These are phyloP conservation scores for Globisporangium splendens DNA, from an alignment of 352 stramenopile species.

Conservation along the genomic window DNA sequence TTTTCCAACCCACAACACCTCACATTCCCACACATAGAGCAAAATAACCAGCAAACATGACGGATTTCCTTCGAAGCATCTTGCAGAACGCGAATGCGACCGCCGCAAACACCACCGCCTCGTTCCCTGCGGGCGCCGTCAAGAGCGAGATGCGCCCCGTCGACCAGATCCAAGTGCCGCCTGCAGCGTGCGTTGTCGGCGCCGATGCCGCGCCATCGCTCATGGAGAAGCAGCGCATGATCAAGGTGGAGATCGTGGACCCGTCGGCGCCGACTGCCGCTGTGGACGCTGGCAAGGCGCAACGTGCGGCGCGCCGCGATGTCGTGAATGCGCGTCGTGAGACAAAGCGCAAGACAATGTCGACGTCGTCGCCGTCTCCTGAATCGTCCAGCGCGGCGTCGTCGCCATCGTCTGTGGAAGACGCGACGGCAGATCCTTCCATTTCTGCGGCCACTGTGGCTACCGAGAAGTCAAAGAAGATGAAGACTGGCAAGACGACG, in stretches of 20 bases:
- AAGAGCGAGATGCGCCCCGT: constrained; percentile 47
- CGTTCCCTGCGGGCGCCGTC: constrained; percentile 5
- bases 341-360: constrained; percentile 67
- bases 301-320: constrained; percentile 57
- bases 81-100: constrained; percentile 39
- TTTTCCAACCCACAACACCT: background rate
- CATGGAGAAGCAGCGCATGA: constrained; percentile 42
- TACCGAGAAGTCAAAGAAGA: constrained; percentile 60
- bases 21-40: constrained; percentile 9
- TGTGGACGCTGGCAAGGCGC: constrained; percentile 43
- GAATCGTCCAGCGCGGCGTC: background rate
- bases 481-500: constrained; percentile 67
- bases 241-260: constrained; percentile 52
- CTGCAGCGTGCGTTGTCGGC: constrained; percentile 14
- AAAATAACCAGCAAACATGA: constrained; percentile 36
- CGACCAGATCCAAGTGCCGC: constrained; percentile 58
- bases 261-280: background rate
- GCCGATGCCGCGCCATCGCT: constrained; percentile 17
- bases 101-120: background rate
- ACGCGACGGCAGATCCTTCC: background rate
- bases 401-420: background rate
- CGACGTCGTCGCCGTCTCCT: constrained; percentile 3
- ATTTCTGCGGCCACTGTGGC: constrained; percentile 7
- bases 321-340: constrained; percentile 69
- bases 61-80: constrained; percentile 77